A percentile compares a stretch with the other conserved stretches of the same genome.
Evolutionary conservation across 2,329 filamentous ascomycete species (phyloP).

Genomic region (Aciculosporium take): DNA sequence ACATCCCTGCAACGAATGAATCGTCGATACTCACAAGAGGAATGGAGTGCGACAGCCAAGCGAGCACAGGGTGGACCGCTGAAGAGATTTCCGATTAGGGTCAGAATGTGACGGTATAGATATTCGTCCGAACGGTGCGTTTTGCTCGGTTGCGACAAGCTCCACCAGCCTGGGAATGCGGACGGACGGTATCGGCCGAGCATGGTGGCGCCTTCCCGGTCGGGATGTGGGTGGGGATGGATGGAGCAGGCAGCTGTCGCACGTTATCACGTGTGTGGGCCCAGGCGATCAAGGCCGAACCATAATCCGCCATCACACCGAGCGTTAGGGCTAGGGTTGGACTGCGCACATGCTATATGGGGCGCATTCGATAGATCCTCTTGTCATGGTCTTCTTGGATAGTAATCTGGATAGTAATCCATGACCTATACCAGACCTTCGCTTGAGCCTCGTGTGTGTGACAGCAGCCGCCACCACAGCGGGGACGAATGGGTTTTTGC

Average conservation of each 20-base stretch:
- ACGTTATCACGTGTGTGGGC: too few relatives aligned
- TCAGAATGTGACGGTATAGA: not conserved
- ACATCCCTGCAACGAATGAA: not conserved
- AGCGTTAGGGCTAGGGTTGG: too few relatives aligned
- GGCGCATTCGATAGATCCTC: too few relatives aligned
- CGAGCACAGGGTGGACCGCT: not conserved
- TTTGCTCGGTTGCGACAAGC: not conserved
- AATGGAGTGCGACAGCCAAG: not conserved
- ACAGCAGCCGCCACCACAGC: too few relatives aligned
- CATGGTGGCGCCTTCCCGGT: not conserved
- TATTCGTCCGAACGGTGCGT: not conserved
- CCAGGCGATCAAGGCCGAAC: too few relatives aligned
- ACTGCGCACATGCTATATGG: too few relatives aligned
- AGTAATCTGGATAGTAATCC: too few relatives aligned
- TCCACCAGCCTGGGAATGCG: not conserved
- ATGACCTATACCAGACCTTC: too few relatives aligned
- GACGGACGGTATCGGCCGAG: constrained; percentile 1
- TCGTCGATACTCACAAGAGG: not conserved
- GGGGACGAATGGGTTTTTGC: too few relatives aligned
- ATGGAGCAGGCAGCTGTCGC: not conserved
- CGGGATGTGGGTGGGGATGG: not conserved
- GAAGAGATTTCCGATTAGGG: not conserved
- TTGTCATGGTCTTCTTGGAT: too few relatives aligned
- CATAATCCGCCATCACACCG: too few relatives aligned
- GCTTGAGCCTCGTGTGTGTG: too few relatives aligned